phyloP scores from a whole-genome alignment of 1,139 yeast genomes.

The Arxiozyma slooffiae region DNA sequence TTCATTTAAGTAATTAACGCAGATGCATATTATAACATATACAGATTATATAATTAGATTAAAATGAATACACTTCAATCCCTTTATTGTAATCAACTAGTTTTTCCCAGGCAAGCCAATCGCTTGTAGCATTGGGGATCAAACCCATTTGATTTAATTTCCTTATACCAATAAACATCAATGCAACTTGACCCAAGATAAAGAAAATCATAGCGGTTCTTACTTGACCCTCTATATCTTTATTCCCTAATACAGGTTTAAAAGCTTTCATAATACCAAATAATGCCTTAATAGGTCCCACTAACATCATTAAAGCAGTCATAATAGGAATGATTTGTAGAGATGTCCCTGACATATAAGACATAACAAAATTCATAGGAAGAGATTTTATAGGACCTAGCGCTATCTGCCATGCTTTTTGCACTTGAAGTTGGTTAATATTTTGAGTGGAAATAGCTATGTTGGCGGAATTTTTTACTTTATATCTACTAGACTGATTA shows the following conservation, averaged over 20 bases:
- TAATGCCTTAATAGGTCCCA: slow-evolving; percentile 69
- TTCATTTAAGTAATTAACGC: background rate
- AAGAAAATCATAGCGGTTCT: slow-evolving; percentile 40
- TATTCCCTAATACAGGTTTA: slow-evolving; percentile 31
- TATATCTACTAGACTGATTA: background rate
- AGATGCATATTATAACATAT: background rate
- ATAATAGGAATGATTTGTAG: slow-evolving; percentile 84
- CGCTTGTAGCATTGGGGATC: slow-evolving; percentile 77
- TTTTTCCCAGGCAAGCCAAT: slow-evolving; percentile 84
- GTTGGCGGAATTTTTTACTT: slow-evolving; percentile 5
- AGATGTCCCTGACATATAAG: slow-evolving; percentile 88
- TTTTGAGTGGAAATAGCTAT: slow-evolving; percentile 10
- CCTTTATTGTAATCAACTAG: slow-evolving; percentile 27
- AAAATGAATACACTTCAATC: slow-evolving; percentile 17
- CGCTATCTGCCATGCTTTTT: slow-evolving; percentile 84
- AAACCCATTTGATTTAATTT: slow-evolving; percentile 83
- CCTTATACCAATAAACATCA: slow-evolving; percentile 71
- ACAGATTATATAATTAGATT: slow-evolving; percentile 3
- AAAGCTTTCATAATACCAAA: slow-evolving; percentile 43
- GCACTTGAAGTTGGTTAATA: slow-evolving; percentile 39
- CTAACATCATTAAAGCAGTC: slow-evolving; percentile 78
- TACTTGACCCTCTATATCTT: slow-evolving; percentile 38
- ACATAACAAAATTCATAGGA: slow-evolving; percentile 85
- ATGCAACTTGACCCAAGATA: slow-evolving; percentile 51
- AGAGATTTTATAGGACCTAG: slow-evolving; percentile 72